Conservation (phyloP, 139 green algal genomes). For the Mychonastes homosphaera region DNA sequence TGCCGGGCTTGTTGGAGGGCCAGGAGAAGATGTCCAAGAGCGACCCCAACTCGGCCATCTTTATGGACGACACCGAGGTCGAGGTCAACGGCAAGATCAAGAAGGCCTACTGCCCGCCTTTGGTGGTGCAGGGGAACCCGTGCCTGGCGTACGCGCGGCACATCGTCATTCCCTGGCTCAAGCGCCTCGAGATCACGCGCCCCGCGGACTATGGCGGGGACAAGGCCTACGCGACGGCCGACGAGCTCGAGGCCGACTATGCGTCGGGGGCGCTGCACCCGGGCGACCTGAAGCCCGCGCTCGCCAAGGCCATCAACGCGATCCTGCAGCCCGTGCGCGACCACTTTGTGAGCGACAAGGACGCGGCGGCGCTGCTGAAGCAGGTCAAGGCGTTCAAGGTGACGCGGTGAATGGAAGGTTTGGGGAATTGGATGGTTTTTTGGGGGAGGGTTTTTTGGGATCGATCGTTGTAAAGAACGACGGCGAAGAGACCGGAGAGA, state of each 20-base stretch:
- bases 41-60: constrained; percentile 95
- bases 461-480: background rate
- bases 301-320: constrained; percentile 69
- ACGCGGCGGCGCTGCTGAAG: constrained; percentile 88
- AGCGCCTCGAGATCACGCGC: constrained; percentile 60
- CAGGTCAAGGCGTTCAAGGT: constrained; percentile 76
- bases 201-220: constrained; percentile 68
- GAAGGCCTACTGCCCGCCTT: constrained; percentile 90
- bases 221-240: constrained; percentile 60
- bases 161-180: constrained; percentile 88
- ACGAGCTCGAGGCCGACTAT: constrained; percentile 79
- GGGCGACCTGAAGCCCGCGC: constrained; percentile 36
- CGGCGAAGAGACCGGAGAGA: background rate
- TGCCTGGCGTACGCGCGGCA: constrained; percentile 88
- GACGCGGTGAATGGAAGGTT: constrained; percentile 30
- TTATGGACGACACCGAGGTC: constrained; percentile 87
- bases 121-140: constrained; percentile 77
- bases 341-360: constrained; percentile 85
- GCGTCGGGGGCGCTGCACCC: constrained; percentile 59
- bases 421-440: background rate
- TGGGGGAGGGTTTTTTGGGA: background rate
- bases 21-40: constrained; percentile 99
- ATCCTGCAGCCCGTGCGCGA: constrained; percentile 92
- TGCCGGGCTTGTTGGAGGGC: constrained; percentile 83
- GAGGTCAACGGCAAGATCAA: constrained; percentile 98